Percentiles rank a stretch among this genome's conserved stretches.
phyloP scores from a whole-genome alignment of 1,284 basidiomycete genomes.

The Grifola frondosa region DNA sequence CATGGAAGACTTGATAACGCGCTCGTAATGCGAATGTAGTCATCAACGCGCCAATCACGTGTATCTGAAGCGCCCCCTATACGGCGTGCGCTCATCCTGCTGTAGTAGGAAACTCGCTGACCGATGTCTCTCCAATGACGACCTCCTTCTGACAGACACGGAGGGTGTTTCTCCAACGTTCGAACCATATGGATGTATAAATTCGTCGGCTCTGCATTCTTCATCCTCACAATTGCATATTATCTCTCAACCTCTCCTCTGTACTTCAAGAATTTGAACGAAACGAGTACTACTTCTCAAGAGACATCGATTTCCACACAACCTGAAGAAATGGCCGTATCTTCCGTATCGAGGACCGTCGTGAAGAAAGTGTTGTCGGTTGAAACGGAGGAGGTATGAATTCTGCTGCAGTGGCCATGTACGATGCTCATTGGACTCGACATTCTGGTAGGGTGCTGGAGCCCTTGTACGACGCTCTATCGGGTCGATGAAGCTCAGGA shows the following conservation, averaged over 20 bases:
- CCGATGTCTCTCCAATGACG: constrained; percentile 6
- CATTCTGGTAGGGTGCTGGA: constrained; percentile 67
- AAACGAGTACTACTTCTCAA: no score
- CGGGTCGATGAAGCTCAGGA: constrained; percentile 72
- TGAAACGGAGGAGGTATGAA: constrained; percentile 77
- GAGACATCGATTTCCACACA: no score
- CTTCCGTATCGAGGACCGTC: constrained; percentile 62
- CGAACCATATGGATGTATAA: constrained; percentile 26
- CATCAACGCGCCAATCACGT: background rate
- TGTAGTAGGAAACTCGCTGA: constrained; percentile 1
- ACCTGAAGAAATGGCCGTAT: constrained; percentile 28
- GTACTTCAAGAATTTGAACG: background rate
- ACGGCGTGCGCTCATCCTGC: constrained; percentile 22
- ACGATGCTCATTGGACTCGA: background rate
- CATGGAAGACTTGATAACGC: no score
- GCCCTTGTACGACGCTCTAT: constrained; percentile 90
- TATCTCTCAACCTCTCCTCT: constrained; percentile 1
- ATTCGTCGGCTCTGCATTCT: constrained; percentile 11
- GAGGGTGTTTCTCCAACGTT: constrained; percentile 5
- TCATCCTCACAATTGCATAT: constrained; percentile 11
- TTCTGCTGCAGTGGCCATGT: background rate
- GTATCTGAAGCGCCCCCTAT: background rate
- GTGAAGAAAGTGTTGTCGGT: constrained; percentile 75
- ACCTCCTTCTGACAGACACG: constrained; percentile 6
- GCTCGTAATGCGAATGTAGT: constrained; percentile 7